phyloP scores from a whole-genome alignment of 805 yeast species.

The Metschnikowia reukaufii region DNA sequence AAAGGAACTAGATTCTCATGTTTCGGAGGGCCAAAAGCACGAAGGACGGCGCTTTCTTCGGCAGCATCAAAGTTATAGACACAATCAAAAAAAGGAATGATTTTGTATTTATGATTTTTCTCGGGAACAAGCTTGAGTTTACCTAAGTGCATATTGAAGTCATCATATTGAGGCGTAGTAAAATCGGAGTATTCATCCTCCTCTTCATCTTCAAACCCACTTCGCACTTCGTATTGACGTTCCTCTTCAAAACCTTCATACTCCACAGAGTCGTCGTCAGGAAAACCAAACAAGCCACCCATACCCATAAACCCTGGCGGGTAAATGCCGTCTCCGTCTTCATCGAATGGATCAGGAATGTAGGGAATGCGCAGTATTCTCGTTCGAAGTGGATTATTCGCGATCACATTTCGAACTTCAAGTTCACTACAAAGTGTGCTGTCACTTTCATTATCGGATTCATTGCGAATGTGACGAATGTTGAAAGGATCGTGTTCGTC shows the following conservation, averaged over 20 bases:
- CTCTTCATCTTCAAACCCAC: neutral
- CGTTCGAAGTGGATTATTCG: neutral
- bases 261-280: neutral
- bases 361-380: neutral
- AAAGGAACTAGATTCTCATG: conserved; percentile 7
- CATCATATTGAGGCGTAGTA: neutral
- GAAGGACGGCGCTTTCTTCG: neutral
- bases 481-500: too few relatives aligned
- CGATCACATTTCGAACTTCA: neutral
- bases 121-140: conserved; percentile 4
- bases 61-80: neutral
- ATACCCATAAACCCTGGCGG: neutral
- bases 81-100: neutral
- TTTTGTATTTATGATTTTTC: conserved; percentile 1
- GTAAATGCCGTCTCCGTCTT: neutral
- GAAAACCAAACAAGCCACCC: neutral
- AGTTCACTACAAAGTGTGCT: conserved; percentile 4
- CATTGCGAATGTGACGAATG: neutral
- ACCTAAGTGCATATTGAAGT: conserved; percentile 2
- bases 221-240: neutral
- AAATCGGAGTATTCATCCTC: neutral
- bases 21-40: conserved; percentile 3
- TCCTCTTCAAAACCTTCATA: neutral
- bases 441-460: conserved; percentile 2
- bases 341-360: neutral